Evolutionary conservation across 1,284 basidiomycete genomes (phyloP).

Genomic region (Leccinum subatratum): DNA sequence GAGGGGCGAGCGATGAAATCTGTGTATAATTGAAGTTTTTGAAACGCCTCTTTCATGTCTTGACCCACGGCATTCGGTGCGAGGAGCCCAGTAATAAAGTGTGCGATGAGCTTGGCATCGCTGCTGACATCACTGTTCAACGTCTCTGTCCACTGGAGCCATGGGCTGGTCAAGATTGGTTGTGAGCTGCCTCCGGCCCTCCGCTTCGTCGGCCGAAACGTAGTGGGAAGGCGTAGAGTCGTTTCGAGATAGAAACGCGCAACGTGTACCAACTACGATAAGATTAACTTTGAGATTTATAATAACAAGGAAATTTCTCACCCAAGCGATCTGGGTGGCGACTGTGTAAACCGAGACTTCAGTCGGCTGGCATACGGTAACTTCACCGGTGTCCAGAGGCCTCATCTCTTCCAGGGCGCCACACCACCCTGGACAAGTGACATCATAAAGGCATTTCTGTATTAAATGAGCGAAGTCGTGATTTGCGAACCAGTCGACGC

Average conservation of each 20-base stretch:
- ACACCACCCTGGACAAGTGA: not conserved
- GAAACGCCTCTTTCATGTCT: not conserved
- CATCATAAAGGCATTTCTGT: not conserved
- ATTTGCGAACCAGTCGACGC: not conserved
- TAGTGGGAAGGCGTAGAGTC: not conserved
- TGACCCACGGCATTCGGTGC: not conserved
- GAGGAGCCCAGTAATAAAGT: not conserved
- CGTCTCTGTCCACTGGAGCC: not conserved
- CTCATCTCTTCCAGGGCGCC: not conserved
- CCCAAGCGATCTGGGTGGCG: not conserved
- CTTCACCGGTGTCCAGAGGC: not conserved
- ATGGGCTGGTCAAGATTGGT: not conserved
- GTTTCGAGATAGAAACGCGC: not conserved
- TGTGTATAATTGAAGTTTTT: not conserved
- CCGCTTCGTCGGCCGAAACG: not conserved
- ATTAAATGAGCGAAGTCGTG: not conserved
- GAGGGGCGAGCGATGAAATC: not conserved
- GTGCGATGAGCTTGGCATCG: not conserved
- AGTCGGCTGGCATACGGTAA: not conserved
- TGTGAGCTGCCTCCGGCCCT: not conserved
- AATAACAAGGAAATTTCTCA: not conserved
- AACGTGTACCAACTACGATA: not conserved
- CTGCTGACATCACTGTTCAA: not conserved
- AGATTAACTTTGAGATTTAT: not conserved
- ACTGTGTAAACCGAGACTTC: not conserved